Percentiles rank a stretch among this genome's conserved stretches.
Evolutionary conservation across 148 eudicot species (phyloP).

Genomic region (Rhododendron mucronatum): DNA sequence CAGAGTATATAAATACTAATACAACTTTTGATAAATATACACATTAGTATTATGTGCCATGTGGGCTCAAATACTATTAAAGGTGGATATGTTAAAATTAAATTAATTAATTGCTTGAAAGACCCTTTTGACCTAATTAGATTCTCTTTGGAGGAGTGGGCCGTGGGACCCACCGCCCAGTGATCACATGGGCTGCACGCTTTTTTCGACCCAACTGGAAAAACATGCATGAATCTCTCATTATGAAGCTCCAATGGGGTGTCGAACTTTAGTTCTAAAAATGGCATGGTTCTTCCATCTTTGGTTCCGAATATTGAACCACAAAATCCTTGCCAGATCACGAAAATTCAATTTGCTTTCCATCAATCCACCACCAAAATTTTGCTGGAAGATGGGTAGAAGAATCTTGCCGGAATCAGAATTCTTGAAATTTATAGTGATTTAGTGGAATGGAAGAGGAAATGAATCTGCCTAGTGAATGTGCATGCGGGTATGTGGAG

Average conservation of each 20-base stretch:
- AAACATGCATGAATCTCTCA: neutral
- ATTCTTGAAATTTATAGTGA: too few species aligned
- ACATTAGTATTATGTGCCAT: neutral
- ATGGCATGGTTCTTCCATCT: too few species aligned
- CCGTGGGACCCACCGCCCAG: constrained; percentile 17
- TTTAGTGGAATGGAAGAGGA: too few species aligned
- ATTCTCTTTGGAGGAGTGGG: constrained; percentile 18
- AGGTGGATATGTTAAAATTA: constrained; percentile 15
- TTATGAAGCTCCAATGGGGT: neutral
- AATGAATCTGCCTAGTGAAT: too few species aligned
- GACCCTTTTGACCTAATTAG: constrained; percentile 18
- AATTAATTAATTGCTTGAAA: neutral
- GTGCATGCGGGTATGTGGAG: too few species aligned
- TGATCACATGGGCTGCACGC: constrained; percentile 23
- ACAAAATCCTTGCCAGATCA: too few species aligned
- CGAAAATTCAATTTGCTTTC: too few species aligned
- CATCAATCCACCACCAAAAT: too few species aligned
- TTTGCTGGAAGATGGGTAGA: too few species aligned
- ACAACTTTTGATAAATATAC: neutral
- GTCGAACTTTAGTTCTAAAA: too few species aligned
- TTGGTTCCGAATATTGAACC: too few species aligned
- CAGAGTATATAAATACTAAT: neutral
- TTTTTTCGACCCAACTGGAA: neutral
- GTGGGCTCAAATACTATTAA: constrained; percentile 14
- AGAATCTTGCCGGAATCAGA: too few species aligned